phyloP scores from a whole-genome alignment of 148 eudicot genomes.

The Fagopyrum tataricum region DNA sequence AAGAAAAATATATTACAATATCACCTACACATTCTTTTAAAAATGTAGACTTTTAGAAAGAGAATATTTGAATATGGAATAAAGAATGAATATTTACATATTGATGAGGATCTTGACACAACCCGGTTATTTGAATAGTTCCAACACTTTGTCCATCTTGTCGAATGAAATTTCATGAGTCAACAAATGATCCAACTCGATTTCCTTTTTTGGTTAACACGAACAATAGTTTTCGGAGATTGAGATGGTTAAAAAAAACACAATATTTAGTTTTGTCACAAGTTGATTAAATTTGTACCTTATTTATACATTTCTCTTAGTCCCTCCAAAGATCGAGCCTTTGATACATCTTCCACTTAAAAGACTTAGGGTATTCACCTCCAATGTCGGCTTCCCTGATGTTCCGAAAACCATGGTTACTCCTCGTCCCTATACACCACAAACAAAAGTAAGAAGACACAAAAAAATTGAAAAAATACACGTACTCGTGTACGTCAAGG shows the following conservation, averaged over 20 bases:
- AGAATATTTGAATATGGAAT: too few species aligned
- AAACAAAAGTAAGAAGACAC: background rate
- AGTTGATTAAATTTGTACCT: constrained; percentile 19
- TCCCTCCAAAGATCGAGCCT: constrained; percentile 33
- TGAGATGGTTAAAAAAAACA: background rate
- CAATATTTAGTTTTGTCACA: background rate
- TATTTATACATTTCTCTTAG: constrained; percentile 31
- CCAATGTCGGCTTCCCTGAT: constrained; percentile 13
- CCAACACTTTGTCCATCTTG: constrained; percentile 23
- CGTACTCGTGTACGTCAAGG: constrained; percentile 27
- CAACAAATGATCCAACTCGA: constrained; percentile 22
- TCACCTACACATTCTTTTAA: too few species aligned
- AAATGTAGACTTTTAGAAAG: too few species aligned
- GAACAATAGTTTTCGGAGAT: background rate
- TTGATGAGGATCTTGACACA: constrained; percentile 27
- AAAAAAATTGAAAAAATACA: too few species aligned
- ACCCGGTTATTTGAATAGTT: constrained; percentile 24
- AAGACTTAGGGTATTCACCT: constrained; percentile 19
- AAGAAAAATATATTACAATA: too few species aligned
- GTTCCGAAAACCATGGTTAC: constrained; percentile 24
- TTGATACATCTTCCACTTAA: constrained; percentile 30
- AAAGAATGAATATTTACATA: background rate
- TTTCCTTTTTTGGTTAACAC: constrained; percentile 18
- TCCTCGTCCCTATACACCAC: constrained; percentile 29
- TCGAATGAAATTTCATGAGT: constrained; percentile 23